Base-by-base conservation (phyloP, 345 rosid species). In the Firmiana major region DNA sequence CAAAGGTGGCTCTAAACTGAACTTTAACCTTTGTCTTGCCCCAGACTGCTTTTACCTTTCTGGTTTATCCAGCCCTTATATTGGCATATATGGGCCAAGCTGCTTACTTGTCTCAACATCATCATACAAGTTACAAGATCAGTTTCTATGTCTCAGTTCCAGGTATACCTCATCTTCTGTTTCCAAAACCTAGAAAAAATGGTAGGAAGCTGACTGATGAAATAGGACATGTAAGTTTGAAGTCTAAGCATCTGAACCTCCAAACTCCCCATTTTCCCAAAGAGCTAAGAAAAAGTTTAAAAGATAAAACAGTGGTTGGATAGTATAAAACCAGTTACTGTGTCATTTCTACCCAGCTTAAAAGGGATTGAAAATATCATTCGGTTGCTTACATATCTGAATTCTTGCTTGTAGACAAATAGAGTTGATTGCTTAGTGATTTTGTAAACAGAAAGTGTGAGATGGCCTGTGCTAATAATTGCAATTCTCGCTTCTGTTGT, bases 71-170 rank as follows among this genome's bases (percentile, higher is more conserved):
- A 40, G 99, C 99, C 51, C 98, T 97, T 74, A 97, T 88, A 85
- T 84, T 94, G 87, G 98, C 96, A 68, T 97, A 97, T 79, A 97
- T 92, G 99, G 99, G 99, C 65, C 99, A 97, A 89, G 98, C 99
- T 64, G 98, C 99, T 70, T 97, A 88, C 87, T 86, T 94, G 72
- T 97, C 99, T 7, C 87, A 83, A 80, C 98, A 97, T 89, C 99
- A 97, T 75, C 76, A 84, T 64, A 81, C 86, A 74, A 83, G 72
- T 66, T 81, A 88, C 67, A 85, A 85, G 6, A 94, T 92, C 84
- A 91, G 92, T 76, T 94, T 97, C 82, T 97, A 90, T 78, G 86
- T 92, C 78, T 94, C 97, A 17, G 99, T 97, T 73, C 99, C 99
- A 83, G 86, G 99, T 92, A 86, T 72, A 46, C 62, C 17, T 72